Conservation (phyloP, 129 eudicot genomes). For the Heracleum sosnowskyi region DNA sequence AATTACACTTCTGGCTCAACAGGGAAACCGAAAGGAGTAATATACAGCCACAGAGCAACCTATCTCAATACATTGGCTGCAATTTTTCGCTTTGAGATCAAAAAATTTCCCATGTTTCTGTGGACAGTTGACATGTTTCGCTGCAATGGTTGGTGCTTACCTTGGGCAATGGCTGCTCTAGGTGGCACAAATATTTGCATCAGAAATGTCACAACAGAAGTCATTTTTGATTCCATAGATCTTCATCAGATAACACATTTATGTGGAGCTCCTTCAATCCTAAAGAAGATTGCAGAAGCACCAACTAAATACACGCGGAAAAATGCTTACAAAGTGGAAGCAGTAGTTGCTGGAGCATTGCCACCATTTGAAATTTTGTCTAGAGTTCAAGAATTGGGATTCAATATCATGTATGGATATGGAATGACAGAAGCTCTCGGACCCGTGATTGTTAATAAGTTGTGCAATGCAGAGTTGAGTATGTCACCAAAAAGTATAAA, state of each 20-base stretch:
- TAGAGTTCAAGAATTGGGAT: conserved; percentile 34
- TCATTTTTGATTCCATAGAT: conserved; percentile 31
- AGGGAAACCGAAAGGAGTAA: conserved; percentile 56
- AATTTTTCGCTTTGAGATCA: conserved; percentile 36
- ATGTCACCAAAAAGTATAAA: not conserved
- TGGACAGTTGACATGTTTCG: conserved; percentile 82
- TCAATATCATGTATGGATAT: conserved; percentile 33
- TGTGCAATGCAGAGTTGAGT: not conserved
- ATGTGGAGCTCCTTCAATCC: conserved; percentile 50
- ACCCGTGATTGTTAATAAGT: conserved; percentile 18
- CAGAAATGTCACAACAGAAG: conserved; percentile 26
- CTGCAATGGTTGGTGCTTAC: conserved; percentile 74
- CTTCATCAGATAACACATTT: conserved; percentile 50
- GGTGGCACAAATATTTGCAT: conserved; percentile 66
- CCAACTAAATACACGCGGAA: conserved; percentile 11
- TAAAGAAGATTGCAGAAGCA: conserved; percentile 34
- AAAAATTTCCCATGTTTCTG: conserved; percentile 38
- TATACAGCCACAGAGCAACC: conserved; percentile 65
- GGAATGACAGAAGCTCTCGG: conserved; percentile 75
- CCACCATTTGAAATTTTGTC: conserved; percentile 23
- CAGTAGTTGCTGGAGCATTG: conserved; percentile 47
- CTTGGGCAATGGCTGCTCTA: conserved; percentile 62
- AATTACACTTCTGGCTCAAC: conserved; percentile 73
- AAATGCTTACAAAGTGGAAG: conserved; percentile 9
- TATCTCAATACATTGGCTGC: conserved; percentile 47